phyloP scores from a whole-genome alignment of 169 alveolate species.

The Plasmodium vinckei region DNA sequence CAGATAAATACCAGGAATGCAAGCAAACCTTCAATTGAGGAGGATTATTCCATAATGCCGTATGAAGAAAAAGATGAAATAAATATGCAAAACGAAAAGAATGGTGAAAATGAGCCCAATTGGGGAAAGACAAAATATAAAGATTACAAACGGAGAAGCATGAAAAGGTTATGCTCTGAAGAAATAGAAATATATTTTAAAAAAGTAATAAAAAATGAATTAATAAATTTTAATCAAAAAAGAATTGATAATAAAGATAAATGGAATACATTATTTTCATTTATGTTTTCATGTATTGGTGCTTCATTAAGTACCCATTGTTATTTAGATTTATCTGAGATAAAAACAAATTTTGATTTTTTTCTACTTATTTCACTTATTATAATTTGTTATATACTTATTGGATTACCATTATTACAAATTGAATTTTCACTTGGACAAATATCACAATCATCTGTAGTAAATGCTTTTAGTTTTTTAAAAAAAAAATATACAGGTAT shows the following conservation, averaged over 20 bases:
- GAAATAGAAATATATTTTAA: slow-evolving; percentile 64
- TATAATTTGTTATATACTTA: slow-evolving; percentile 37
- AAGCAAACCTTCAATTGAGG: not conserved
- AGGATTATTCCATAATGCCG: not conserved
- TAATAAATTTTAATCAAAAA: slow-evolving; percentile 46
- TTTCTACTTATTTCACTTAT: not conserved
- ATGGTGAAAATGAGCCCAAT: not conserved
- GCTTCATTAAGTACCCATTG: slow-evolving; percentile 53
- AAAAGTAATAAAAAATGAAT: slow-evolving; percentile 56
- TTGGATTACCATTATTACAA: slow-evolving; percentile 65
- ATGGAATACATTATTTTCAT: slow-evolving; percentile 47
- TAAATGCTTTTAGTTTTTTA: slow-evolving; percentile 51
- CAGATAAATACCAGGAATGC: no score
- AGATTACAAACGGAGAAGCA: not conserved
- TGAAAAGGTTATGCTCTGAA: slow-evolving; percentile 34
- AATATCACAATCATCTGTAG: slow-evolving; percentile 58
- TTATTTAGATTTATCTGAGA: slow-evolving; percentile 51
- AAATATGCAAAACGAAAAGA: not conserved
- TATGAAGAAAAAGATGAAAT: not conserved
- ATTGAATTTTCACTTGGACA: slow-evolving; percentile 71
- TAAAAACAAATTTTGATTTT: slow-evolving; percentile 27
- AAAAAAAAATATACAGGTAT: slow-evolving; percentile 46
- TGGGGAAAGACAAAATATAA: not conserved
- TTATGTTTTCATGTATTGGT: slow-evolving; percentile 60
- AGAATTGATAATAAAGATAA: slow-evolving; percentile 49